Conservation (phyloP, 2,329 filamentous ascomycete genomes). For the Colletotrichum kahawae region DNA sequence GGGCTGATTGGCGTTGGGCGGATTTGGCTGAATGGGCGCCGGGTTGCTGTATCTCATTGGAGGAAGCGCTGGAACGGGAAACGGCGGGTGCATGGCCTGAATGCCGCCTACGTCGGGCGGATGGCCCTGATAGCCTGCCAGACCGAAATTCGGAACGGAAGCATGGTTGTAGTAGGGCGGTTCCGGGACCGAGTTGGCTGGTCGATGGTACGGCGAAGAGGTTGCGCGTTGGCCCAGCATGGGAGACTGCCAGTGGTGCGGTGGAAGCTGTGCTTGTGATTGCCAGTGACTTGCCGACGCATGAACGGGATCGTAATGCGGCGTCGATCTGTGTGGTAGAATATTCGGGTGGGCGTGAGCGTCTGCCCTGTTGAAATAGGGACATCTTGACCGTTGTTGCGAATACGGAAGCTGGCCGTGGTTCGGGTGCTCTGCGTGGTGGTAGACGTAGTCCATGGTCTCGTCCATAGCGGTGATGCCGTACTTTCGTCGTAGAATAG, state of each 20-base stretch:
- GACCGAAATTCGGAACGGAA: neutral
- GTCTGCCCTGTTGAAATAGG: neutral
- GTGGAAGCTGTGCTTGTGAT: neutral
- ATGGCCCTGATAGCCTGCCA: neutral
- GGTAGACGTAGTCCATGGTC: constrained; percentile 18
- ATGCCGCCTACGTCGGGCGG: neutral
- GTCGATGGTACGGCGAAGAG: neutral
- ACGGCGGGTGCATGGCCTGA: neutral
- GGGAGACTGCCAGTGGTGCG: constrained; percentile 3
- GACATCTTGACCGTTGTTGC: constrained; percentile 8
- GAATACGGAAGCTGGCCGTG: neutral
- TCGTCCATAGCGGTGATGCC: constrained; percentile 7
- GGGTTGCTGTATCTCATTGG: neutral
- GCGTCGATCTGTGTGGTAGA: neutral
- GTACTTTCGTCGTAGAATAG: neutral
- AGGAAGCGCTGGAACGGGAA: neutral
- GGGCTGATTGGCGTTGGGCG: neutral
- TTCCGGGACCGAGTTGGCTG: neutral
- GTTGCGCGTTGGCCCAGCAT: neutral
- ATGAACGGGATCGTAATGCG: constrained; percentile 33
- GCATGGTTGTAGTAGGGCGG: neutral
- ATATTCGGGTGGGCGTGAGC: neutral
- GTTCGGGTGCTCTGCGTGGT: constrained; percentile 5
- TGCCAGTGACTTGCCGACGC: constrained; percentile 29
- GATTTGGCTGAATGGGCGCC: neutral